These are phyloP conservation scores for Phytophthora nicotianae DNA, from an alignment of 352 stramenopile species.

Conservation along the genomic window DNA sequence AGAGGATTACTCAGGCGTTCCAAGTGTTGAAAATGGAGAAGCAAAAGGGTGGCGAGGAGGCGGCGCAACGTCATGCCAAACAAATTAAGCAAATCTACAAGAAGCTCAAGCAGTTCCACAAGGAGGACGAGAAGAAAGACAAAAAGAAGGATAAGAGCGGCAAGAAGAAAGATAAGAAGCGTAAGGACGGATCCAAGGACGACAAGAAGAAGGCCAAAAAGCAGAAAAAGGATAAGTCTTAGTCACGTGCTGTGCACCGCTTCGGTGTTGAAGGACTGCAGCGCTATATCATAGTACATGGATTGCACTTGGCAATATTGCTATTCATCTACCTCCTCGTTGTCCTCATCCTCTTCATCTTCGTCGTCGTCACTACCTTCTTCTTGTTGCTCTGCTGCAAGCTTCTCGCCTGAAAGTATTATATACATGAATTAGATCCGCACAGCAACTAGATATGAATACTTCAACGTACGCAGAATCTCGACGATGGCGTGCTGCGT, in stretches of 20 bases:
- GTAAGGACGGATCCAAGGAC: slow-evolving; percentile 70
- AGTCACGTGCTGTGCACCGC: slow-evolving; percentile 14
- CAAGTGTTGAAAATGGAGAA: slow-evolving; percentile 43
- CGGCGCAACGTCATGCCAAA: slow-evolving; percentile 50
- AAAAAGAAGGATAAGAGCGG: slow-evolving; percentile 70
- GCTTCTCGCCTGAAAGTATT: slow-evolving; percentile 67
- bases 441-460: not conserved
- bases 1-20: slow-evolving; percentile 45
- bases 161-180: slow-evolving; percentile 77
- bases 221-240: slow-evolving; percentile 53
- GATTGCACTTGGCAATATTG: slow-evolving; percentile 22
- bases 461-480: slow-evolving; percentile 71
- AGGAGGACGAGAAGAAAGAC: slow-evolving; percentile 63
- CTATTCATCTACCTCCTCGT: slow-evolving; percentile 35
- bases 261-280: slow-evolving; percentile 7
- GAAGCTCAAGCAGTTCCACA: slow-evolving; percentile 86
- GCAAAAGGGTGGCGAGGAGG: slow-evolving; percentile 38
- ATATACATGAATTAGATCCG: slow-evolving; percentile 2
- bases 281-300: slow-evolving; percentile 34
- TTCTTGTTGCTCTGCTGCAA: slow-evolving; percentile 74
- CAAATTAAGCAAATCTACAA: slow-evolving; percentile 88
- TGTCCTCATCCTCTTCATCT: slow-evolving; percentile 49
- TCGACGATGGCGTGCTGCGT: slow-evolving; percentile 89
- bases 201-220: slow-evolving; percentile 61
- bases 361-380: slow-evolving; percentile 63